phyloP scores from a whole-genome alignment of 2,329 filamentous ascomycete species.

The Pseudogymnoascus sp. region DNA sequence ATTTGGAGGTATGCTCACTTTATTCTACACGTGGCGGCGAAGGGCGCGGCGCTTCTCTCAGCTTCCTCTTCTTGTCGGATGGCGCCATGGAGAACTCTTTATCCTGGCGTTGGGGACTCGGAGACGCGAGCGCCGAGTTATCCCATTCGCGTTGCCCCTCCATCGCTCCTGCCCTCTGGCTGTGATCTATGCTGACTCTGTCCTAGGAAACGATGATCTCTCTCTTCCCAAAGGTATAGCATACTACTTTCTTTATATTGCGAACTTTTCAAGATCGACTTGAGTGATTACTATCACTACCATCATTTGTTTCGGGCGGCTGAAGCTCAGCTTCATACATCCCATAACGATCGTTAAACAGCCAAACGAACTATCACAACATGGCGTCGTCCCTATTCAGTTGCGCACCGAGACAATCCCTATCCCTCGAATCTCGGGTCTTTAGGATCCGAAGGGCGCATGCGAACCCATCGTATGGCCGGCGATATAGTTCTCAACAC shows the following conservation, averaged over 20 bases:
- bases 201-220: slow-evolving; percentile 54
- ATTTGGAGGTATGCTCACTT: slow-evolving; percentile 48
- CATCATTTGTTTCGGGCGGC: background rate
- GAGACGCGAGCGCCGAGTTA: background rate
- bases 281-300: background rate
- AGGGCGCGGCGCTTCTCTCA: background rate
- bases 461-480: background rate
- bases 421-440: background rate
- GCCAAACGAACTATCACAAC: background rate
- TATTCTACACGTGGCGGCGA: background rate
- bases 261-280: background rate
- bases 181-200: background rate
- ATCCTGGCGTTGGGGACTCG: too few species aligned
- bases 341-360: background rate
- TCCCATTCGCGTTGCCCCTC: background rate
- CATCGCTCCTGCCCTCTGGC: background rate
- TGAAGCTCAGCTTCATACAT: background rate
- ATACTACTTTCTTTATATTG: slow-evolving; percentile 10
- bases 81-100: background rate
- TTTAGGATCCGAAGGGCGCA: background rate
- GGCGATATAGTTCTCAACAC: background rate
- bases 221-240: slow-evolving; percentile 55
- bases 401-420: background rate
- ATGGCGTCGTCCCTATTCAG: background rate
- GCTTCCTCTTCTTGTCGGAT: background rate